Conservation (phyloP, 2,329 filamentous ascomycete species). For the Hyphodiscus sp. region DNA sequence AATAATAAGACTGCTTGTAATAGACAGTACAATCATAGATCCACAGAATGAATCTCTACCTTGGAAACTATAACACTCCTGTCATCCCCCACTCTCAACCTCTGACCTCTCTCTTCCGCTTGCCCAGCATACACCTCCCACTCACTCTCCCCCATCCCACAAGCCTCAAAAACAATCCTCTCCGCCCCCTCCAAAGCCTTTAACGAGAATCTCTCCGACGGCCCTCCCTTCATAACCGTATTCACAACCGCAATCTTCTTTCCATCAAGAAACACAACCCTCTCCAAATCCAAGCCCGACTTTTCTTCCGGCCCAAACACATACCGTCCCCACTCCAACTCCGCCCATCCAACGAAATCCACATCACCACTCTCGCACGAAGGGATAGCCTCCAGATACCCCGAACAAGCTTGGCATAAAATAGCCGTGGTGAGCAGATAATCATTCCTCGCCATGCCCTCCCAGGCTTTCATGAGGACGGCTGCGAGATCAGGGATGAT, state of each 20-base stretch:
- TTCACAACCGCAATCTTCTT: background rate
- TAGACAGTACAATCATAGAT: no score
- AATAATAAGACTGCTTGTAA: no score
- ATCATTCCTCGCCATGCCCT: background rate
- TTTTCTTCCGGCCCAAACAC: background rate
- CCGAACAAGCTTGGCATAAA: background rate
- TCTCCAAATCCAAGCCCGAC: background rate
- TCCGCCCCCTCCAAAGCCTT: background rate
- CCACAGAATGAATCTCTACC: no score
- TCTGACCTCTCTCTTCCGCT: background rate
- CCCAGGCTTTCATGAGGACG: background rate
- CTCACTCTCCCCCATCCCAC: background rate
- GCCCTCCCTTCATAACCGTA: background rate
- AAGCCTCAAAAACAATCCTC: background rate
- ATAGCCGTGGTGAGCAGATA: background rate
- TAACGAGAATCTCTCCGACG: background rate
- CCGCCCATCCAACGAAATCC: background rate
- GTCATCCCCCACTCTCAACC: background rate
- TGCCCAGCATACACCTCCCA: background rate
- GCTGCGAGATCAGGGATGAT: background rate
- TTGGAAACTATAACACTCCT: no score
- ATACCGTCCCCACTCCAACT: background rate
- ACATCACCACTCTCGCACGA: background rate
- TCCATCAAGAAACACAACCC: background rate
- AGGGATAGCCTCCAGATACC: background rate